Conservation (phyloP, 2,329 filamentous ascomycete genomes). For the Aspergillus tubingensis region DNA sequence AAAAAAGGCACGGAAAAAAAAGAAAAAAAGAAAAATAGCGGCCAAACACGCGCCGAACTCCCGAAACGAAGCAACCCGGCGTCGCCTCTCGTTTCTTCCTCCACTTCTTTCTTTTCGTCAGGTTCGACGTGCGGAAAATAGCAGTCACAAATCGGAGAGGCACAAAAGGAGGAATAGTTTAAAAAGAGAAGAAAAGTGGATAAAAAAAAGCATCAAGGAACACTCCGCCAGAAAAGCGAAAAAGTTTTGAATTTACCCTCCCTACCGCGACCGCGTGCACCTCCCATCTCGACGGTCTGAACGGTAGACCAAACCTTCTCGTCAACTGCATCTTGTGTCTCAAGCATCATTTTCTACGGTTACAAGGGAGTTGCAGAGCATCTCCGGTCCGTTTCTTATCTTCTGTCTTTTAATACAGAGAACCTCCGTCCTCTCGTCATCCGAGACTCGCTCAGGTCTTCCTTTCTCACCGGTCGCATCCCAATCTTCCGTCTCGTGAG, state of each 20-base stretch:
- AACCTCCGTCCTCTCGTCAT: slow-evolving; percentile 15
- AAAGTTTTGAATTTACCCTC: slow-evolving; percentile 15
- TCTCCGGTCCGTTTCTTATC: slow-evolving; percentile 26
- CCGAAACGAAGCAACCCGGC: slow-evolving; percentile 19
- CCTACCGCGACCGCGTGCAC: slow-evolving; percentile 14
- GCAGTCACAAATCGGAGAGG: slow-evolving; percentile 21
- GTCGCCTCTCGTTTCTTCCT: slow-evolving; percentile 31
- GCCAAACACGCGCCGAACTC: slow-evolving; percentile 24
- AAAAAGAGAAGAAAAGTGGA: slow-evolving; percentile 16
- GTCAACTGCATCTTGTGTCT: slow-evolving; percentile 23
- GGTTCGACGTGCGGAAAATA: slow-evolving; percentile 24
- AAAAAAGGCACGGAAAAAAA: slow-evolving; percentile 17
- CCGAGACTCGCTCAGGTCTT: slow-evolving; percentile 24
- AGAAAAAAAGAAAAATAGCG: slow-evolving; percentile 13
- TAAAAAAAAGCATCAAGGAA: not conserved
- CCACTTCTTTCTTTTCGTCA: slow-evolving; percentile 28
- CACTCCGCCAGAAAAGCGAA: slow-evolving; percentile 17
- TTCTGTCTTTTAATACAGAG: slow-evolving; percentile 22
- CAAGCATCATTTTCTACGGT: slow-evolving; percentile 24
- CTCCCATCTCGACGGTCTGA: slow-evolving; percentile 12
- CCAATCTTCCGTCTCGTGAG: slow-evolving; percentile 18
- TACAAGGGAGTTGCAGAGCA: slow-evolving; percentile 41
- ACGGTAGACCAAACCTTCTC: slow-evolving; percentile 14
- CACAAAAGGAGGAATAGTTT: slow-evolving; percentile 10
- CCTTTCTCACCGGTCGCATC: slow-evolving; percentile 27